phyloP scores from a whole-genome alignment of 1,284 basidiomycete genomes.

The Filobasidium uniguttulatum region DNA sequence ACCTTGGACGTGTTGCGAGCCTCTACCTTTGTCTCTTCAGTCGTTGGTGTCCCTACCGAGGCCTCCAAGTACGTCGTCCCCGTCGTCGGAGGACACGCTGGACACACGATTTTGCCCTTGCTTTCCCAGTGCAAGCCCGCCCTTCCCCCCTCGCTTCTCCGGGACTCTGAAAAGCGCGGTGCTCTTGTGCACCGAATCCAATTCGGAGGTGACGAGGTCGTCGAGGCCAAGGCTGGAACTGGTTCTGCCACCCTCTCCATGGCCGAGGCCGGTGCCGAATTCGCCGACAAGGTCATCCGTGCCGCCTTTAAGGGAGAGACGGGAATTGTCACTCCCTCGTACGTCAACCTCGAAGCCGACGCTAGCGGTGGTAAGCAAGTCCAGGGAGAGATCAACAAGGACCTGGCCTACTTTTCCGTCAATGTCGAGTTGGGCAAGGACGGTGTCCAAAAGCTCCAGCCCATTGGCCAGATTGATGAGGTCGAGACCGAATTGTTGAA shows the following conservation, averaged over 20 bases:
- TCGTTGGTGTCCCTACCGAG: conserved; percentile 50
- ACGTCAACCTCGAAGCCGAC: conserved; percentile 57
- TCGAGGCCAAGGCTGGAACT: conserved; percentile 79
- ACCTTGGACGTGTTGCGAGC: conserved; percentile 96
- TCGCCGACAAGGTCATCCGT: conserved; percentile 65
- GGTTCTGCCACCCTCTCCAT: conserved; percentile 78
- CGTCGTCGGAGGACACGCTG: conserved; percentile 92
- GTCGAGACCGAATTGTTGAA: conserved; percentile 41
- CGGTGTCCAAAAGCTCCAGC: conserved; percentile 44
- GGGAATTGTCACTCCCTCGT: conserved; percentile 68
- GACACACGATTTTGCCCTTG: conserved; percentile 90
- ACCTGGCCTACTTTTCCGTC: conserved; percentile 74
- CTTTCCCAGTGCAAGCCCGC: conserved; percentile 66
- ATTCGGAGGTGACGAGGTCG: conserved; percentile 89
- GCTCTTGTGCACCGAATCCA: conserved; percentile 77
- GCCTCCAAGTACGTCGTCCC: conserved; percentile 46
- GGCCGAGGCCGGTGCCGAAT: conserved; percentile 88
- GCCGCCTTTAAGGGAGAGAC: conserved; percentile 71
- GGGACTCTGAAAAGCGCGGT: conserved; percentile 46
- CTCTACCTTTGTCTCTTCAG: conserved; percentile 76
- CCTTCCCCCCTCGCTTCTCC: conserved; percentile 26
- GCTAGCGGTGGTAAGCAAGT: conserved; percentile 34
- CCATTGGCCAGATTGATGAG: conserved; percentile 41
- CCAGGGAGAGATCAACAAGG: conserved; percentile 37
- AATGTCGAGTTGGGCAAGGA: conserved; percentile 76